Evolutionary conservation across 306 rosid species (phyloP).

Genomic region (Psophocarpus tetragonolobus): DNA sequence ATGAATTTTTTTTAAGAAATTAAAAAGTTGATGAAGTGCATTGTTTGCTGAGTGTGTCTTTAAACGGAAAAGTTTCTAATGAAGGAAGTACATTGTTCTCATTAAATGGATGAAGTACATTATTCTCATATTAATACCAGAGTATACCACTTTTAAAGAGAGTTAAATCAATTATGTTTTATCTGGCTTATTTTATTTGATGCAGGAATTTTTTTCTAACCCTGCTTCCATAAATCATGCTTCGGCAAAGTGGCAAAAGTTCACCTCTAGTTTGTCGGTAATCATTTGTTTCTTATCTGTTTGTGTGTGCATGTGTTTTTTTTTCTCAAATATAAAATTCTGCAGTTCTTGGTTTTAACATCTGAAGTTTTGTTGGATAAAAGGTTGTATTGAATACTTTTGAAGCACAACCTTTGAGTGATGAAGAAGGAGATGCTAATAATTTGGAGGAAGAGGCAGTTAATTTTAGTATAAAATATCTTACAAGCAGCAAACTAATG

Average conservation of each 20-base stretch:
- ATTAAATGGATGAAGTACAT: too few species aligned
- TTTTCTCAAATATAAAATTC: background rate
- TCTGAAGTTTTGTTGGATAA: slow-evolving; percentile 31
- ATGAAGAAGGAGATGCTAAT: slow-evolving; percentile 94
- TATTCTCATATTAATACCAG: background rate
- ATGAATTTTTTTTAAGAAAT: background rate
- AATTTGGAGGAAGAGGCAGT: slow-evolving; percentile 86
- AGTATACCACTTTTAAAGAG: background rate
- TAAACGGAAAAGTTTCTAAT: background rate
- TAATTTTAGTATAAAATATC: slow-evolving; percentile 94
- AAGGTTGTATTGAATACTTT: slow-evolving; percentile 85
- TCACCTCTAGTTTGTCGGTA: slow-evolving; percentile 80
- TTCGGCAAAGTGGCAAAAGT: slow-evolving; percentile 86
- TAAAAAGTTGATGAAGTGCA: background rate
- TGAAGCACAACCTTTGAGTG: slow-evolving; percentile 95
- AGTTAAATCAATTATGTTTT: background rate
- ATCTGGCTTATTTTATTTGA: slow-evolving; percentile 28
- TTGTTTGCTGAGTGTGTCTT: background rate
- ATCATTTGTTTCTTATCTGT: slow-evolving; percentile 21
- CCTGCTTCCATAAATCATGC: slow-evolving; percentile 65
- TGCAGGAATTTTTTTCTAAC: slow-evolving; percentile 87
- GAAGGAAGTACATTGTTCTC: too few species aligned
- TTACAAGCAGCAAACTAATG: slow-evolving; percentile 95
- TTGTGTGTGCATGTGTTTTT: background rate
- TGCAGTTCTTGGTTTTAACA: slow-evolving; percentile 19